A percentile compares a stretch with the other conserved stretches of the same genome.
Conservation (phyloP, 805 yeast species). For the Dipodascopsis uninucleata region DNA sequence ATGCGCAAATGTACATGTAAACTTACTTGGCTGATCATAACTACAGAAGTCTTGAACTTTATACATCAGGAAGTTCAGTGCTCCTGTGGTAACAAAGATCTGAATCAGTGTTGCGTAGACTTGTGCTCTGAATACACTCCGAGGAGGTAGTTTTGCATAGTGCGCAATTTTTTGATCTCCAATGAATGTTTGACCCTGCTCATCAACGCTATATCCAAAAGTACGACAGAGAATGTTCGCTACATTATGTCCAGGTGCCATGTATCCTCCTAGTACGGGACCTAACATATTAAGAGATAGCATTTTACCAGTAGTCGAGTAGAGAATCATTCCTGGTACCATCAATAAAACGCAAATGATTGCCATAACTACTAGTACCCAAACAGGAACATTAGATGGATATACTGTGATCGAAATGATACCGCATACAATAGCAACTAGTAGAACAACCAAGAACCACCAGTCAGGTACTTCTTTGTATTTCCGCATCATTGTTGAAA, state of each 20-base stretch:
- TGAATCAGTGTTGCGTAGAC: conserved; percentile 46
- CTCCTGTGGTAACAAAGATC: conserved; percentile 42
- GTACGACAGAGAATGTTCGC: conserved; percentile 58
- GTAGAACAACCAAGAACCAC: conserved; percentile 52
- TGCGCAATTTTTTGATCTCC: conserved; percentile 62
- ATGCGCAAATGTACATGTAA: conserved; percentile 46
- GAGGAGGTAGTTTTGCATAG: conserved; percentile 60
- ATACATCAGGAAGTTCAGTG: conserved; percentile 32
- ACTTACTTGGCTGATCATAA: conserved; percentile 42
- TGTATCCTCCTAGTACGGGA: conserved; percentile 11
- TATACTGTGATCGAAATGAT: conserved; percentile 40
- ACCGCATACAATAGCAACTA: conserved; percentile 45
- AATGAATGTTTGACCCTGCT: conserved; percentile 52
- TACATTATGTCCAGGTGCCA: conserved; percentile 15
- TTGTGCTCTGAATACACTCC: conserved; percentile 54
- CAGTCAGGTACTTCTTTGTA: conserved; percentile 61
- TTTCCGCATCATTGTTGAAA: conserved; percentile 43
- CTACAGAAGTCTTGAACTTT: conserved; percentile 43
- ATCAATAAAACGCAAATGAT: conserved; percentile 52
- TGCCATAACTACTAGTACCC: conserved; percentile 58
- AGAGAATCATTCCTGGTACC: conserved; percentile 58
- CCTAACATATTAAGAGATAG: conserved; percentile 47
- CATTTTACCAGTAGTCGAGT: conserved; percentile 64
- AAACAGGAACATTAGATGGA: conserved; percentile 51
- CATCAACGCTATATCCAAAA: conserved; percentile 52